Base-by-base conservation (phyloP, 306 rosid genomes). In the Quercus engelmannii region DNA sequence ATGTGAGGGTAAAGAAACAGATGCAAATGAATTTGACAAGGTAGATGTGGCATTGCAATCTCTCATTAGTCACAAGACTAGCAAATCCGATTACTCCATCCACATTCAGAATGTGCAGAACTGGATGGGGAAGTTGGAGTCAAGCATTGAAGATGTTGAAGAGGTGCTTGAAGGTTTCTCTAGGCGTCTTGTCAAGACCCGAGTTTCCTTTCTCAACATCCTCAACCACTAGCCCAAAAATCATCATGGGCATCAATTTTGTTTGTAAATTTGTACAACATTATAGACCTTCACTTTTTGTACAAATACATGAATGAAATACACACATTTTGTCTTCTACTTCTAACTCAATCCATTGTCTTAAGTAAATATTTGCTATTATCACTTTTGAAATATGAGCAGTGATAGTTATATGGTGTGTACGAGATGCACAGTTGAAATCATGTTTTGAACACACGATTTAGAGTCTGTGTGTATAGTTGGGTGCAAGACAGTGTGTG, bases 161-260 rank as follows among this genome's bases (percentile, higher is more conserved):
- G 64, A n/a, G 55, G 77, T 82, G 58, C 55, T 74, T 70, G 81
- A 81, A 65, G 30, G 20, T 18, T 77, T 77, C 19, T 73, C 69
- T 30, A 69, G 78, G 61, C 58, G 74, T 61, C 57, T 81, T 15
- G 75, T 78, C 64, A 70, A 77, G 31, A 71, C 61, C 7, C 17
- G 78, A 84, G 88, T 78, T 69, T 85, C 83, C 55, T 80, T 69
- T 81, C 81, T 85, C 78, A 81, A 81, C 30, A 76, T 82, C 26
- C 30, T 46, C 72, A 79, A 70, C 71, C 49, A 54, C 10, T 83
- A 65, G 71, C 43, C 54, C 54, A 12, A 1, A 49, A 49, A 49
- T 0, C 54, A 49, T 49, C 17, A 10, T 65, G 25, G n/a, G 35
- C 11, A 1, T 8, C 33, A 28, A 62, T 21, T 62, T 8, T 62